These are phyloP conservation scores for Rhizoclosmatium sp. DNA, from an alignment of 192 early-diverging fungal genomes.

Conservation along the genomic window DNA sequence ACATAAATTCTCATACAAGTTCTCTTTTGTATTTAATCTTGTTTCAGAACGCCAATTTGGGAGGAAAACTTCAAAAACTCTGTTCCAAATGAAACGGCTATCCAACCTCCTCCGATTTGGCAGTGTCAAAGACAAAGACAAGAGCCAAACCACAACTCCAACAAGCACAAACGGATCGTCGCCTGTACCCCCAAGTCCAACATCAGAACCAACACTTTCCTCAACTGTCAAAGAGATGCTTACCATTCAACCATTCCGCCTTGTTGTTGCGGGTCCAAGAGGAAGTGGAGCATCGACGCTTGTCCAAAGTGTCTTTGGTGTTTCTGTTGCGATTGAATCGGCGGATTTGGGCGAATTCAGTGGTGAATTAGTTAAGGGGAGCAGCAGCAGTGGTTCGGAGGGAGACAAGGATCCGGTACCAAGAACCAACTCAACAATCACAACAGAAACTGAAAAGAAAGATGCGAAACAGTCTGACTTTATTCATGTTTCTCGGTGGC, in stretches of 20 bases:
- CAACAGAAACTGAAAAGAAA: not conserved
- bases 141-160: not conserved
- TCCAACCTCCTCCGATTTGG: too few relatives aligned
- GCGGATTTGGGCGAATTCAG: not conserved
- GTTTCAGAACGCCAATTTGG: too few relatives aligned
- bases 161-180: not conserved
- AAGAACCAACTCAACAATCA: not conserved
- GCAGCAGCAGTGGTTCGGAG: not conserved
- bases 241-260: not conserved
- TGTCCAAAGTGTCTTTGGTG: constrained; percentile 15
- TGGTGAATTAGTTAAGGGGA: not conserved
- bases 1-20: too few relatives aligned
- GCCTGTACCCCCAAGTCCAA: not conserved
- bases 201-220: not conserved
- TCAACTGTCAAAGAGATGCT: not conserved
- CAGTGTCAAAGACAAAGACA: not conserved
- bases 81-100: too few relatives aligned
- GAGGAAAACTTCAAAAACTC: too few relatives aligned
- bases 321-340: not conserved
- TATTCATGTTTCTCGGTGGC: not conserved
- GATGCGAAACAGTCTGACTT: not conserved
- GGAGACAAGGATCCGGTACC: not conserved
- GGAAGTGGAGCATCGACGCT: not conserved
- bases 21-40: too few relatives aligned
- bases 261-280: not conserved